Evolutionary conservation across 1,284 basidiomycete species (phyloP), one percentile per base, ranked within the genome.

Genomic region (Phylloporus sp.): DNA sequence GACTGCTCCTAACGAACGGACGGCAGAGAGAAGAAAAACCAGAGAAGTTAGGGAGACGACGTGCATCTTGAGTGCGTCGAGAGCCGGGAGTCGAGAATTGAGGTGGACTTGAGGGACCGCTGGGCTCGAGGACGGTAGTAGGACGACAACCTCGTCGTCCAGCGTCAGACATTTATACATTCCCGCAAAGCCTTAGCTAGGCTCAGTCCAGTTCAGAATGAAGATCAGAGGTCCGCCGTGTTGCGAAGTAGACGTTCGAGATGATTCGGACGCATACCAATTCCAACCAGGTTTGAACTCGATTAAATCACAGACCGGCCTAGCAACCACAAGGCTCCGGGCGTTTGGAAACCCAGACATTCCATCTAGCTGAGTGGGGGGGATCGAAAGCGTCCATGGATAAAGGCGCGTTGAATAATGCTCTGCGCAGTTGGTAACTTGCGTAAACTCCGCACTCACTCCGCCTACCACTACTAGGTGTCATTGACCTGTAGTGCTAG

Each of bases 61-160:
- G 57, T 55, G 58, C 73, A 72, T 72, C 70, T 71, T 69, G 71
- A 58, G 51, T 55, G 62, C 28, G 61, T 60, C 54, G 64, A n/a
- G n/a, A n/a, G n/a, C n/a, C n/a, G n/a, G n/a, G n/a, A n/a, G n/a
- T n/a, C n/a, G n/a, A 46, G 61, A 49, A 51, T 37, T 37, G 63
- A 57, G 51, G 39, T 52, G 42, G 26, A 49, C 66, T 65, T 72
- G 71, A 72, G 68, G 56, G 28, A 53, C 49, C 56, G 58, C 62
- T 61, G 61, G 26, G 54, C 54, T 56, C 56, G 61, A 54, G 34
- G 32, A 53, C 11, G 6, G 56, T 4, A 49, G 28, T n/a, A 12
- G 53, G 39, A 50, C 40, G 56, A 56, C 28, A 7, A 10, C 13
- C 17, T 61, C 47, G 26, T 18, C 37, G 44, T 22, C 44, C 42